phyloP scores from a whole-genome alignment of 2,329 filamentous ascomycete species.

The Rutstroemia sydowiana region DNA sequence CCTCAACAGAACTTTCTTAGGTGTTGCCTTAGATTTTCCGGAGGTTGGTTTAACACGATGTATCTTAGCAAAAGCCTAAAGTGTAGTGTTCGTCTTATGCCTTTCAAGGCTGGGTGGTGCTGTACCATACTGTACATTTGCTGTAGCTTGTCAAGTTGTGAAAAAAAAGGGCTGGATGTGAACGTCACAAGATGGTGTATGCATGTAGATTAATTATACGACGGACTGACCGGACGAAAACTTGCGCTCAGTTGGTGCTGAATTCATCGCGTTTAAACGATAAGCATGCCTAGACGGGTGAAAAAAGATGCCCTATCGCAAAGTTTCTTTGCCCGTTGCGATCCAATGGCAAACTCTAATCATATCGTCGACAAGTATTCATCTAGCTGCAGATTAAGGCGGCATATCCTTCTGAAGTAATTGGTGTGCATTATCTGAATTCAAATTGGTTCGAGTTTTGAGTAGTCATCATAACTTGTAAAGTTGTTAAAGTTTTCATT shows the following conservation, averaged over 20 bases:
- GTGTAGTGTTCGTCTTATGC: neutral
- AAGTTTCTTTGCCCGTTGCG: neutral
- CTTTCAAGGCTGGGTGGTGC: neutral
- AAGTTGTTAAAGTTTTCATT: neutral
- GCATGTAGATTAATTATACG: neutral
- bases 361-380: neutral
- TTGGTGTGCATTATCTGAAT: neutral
- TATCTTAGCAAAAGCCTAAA: neutral
- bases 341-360: neutral
- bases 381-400: neutral
- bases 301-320: neutral
- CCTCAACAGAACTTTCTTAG: neutral
- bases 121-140: neutral
- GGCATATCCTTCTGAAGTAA: no score
- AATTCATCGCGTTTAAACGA: neutral
- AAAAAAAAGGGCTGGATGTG: neutral
- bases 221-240: neutral
- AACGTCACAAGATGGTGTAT: neutral
- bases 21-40: neutral
- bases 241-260: neutral
- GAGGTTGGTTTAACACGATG: neutral
- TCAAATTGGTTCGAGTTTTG: neutral
- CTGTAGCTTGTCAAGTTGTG: neutral
- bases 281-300: neutral
- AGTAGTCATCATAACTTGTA: neutral